Percentiles rank a stretch among this genome's conserved stretches.
phyloP scores from a whole-genome alignment of 495 filamentous ascomycete species.

The Daldinia concentrica region DNA sequence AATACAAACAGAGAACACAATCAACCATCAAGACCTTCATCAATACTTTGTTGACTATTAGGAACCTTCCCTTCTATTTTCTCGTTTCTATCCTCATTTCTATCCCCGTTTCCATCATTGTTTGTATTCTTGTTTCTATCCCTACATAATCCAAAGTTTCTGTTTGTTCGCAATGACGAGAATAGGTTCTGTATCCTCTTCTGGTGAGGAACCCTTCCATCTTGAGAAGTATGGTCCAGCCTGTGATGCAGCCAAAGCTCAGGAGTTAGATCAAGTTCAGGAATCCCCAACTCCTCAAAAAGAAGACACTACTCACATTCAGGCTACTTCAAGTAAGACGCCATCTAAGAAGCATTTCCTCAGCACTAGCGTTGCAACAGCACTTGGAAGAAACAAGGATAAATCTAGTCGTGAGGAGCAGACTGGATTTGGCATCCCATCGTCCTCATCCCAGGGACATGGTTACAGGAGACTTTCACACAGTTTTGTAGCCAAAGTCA shows the following conservation, averaged over 20 bases:
- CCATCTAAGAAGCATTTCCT: neutral
- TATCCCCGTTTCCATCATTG: neutral
- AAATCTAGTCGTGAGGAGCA: neutral
- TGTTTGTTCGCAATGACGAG: neutral
- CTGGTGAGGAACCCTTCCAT: slow-evolving; percentile 4
- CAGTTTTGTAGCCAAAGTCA: neutral
- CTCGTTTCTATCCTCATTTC: neutral
- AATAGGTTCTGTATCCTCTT: neutral
- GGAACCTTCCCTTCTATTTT: neutral
- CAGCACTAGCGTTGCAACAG: no score
- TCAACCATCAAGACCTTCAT: neutral
- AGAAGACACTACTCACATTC: neutral
- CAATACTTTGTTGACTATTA: neutral
- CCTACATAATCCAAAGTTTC: neutral
- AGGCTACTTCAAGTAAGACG: neutral
- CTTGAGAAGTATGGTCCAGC: slow-evolving; percentile 21
- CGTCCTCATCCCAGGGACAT: neutral
- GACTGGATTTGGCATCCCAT: neutral
- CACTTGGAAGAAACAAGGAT: neutral
- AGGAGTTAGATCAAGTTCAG: neutral
- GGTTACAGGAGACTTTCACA: slow-evolving; percentile 2
- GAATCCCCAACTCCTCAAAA: neutral
- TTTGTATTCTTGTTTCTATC: neutral
- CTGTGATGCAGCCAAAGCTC: neutral
- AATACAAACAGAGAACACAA: neutral